Conservation (phyloP, 2,329 filamentous ascomycete genomes). For the Dryadomyces quercivorus region DNA sequence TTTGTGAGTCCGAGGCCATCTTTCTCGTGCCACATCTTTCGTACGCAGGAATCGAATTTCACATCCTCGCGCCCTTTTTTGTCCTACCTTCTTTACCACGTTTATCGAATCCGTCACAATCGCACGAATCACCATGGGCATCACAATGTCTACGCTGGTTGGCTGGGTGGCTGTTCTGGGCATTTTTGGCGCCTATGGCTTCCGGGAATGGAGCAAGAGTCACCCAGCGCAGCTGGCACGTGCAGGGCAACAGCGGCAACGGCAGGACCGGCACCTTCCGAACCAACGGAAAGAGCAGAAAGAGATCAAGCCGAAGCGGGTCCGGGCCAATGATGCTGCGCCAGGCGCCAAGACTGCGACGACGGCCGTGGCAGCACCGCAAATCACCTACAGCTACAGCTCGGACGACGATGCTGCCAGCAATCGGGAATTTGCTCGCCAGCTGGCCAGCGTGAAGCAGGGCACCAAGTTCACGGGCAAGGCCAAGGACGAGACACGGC, state of each 20-base stretch:
- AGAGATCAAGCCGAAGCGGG: slow-evolving; percentile 19
- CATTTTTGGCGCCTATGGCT: slow-evolving; percentile 13
- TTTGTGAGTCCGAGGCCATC: not conserved
- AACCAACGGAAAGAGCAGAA: slow-evolving; percentile 23
- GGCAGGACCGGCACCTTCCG: slow-evolving; percentile 20
- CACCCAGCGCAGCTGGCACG: slow-evolving; percentile 13
- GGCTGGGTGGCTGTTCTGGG: slow-evolving; percentile 20
- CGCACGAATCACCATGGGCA: slow-evolving; percentile 18
- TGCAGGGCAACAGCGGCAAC: slow-evolving; percentile 14
- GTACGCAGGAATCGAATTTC: not conserved
- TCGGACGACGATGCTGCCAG: slow-evolving; percentile 38
- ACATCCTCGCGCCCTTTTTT: not conserved
- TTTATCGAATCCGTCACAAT: too few relatives aligned
- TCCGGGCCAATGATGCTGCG: slow-evolving; percentile 22
- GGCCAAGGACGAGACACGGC: slow-evolving; percentile 47
- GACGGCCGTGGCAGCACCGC: slow-evolving; percentile 9
- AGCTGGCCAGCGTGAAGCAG: slow-evolving; percentile 58
- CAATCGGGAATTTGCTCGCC: slow-evolving; percentile 65
- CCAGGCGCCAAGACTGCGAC: slow-evolving; percentile 23
- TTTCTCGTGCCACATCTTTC: not conserved
- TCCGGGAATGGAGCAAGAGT: slow-evolving; percentile 15
- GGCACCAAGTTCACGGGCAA: slow-evolving; percentile 48
- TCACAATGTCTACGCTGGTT: slow-evolving; percentile 21
- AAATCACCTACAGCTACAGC: slow-evolving; percentile 22
- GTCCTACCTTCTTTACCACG: not conserved